Conservation (phyloP, 352 stramenopile species). For the Phytophthora hybrid region DNA sequence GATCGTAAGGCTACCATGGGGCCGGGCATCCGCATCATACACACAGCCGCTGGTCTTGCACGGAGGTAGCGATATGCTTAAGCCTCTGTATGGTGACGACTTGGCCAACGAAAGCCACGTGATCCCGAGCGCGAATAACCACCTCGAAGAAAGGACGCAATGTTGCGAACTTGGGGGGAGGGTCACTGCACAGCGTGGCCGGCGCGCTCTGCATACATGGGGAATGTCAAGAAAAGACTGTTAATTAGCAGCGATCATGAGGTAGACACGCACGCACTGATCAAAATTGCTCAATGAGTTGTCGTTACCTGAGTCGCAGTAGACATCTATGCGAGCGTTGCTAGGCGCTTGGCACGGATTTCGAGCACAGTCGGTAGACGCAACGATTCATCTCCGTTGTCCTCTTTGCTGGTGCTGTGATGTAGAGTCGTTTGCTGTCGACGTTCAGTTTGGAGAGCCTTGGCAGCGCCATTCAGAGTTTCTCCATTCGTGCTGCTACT, state of each 20-base stretch:
- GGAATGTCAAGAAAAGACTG: slow-evolving; percentile 9
- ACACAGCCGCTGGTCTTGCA: too few relatives aligned
- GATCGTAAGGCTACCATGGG: slow-evolving; percentile 2
- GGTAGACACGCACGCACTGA: background rate
- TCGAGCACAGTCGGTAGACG: slow-evolving; percentile 49
- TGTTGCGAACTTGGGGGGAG: background rate
- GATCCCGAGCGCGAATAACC: background rate
- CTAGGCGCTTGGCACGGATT: slow-evolving; percentile 49
- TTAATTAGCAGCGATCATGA: background rate
- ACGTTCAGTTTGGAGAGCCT: slow-evolving; percentile 17
- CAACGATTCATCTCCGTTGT: slow-evolving; percentile 19
- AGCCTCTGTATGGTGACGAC: background rate
- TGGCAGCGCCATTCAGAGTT: slow-evolving; percentile 1
- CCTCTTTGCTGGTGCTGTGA: background rate
- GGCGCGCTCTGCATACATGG: slow-evolving; percentile 13
- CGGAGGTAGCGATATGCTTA: too few relatives aligned
- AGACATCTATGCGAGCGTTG: background rate
- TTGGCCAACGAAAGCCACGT: background rate
- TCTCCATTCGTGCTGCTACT: slow-evolving; percentile 12
- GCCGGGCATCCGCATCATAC: slow-evolving; percentile 7
- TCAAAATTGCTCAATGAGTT: slow-evolving; percentile 2
- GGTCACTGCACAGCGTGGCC: slow-evolving; percentile 3
- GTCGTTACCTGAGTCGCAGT: background rate
- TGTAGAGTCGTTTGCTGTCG: slow-evolving; percentile 7
- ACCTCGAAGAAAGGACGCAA: background rate